A percentile compares a stretch with the other conserved stretches of the same genome.
phyloP scores from a whole-genome alignment of 345 rosid genomes.

The Rhizophora mangle region DNA sequence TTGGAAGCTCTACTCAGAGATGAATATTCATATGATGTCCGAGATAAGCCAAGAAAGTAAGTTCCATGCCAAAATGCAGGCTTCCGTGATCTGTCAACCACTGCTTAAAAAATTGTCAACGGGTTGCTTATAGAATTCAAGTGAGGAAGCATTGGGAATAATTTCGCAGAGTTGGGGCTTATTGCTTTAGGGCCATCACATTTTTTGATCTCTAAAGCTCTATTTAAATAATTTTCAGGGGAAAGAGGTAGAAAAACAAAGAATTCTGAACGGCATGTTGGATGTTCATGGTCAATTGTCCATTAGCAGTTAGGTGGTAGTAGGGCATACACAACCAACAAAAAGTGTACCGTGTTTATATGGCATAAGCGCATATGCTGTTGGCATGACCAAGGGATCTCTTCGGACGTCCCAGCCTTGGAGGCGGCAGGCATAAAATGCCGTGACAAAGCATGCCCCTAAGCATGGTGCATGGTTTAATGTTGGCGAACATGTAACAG shows the following conservation, averaged over 20 bases:
- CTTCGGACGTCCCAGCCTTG: not conserved
- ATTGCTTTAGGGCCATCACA: not conserved
- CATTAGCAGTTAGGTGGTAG: not conserved
- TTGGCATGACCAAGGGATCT: not conserved
- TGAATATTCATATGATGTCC: conserved; percentile 17
- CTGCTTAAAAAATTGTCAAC: not conserved
- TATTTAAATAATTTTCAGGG: conserved; percentile 2
- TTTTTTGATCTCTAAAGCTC: not conserved
- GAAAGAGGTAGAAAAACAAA: not conserved
- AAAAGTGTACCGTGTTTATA: not conserved
- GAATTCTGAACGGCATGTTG: not conserved
- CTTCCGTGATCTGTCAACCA: not conserved
- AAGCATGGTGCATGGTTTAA: not conserved
- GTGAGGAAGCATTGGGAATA: conserved; percentile 4
- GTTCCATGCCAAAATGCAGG: not conserved
- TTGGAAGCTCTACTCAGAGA: conserved; percentile 36
- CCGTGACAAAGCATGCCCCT: not conserved
- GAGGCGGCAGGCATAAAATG: too few relatives aligned
- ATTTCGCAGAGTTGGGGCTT: not conserved
- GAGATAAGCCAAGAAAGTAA: not conserved
- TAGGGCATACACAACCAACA: not conserved
- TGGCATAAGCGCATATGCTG: not conserved
- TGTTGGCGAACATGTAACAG: not conserved
- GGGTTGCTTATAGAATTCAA: not conserved
- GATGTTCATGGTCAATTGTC: not conserved